Percentiles rank a stretch among this genome's conserved stretches.
Evolutionary conservation across 352 stramenopile species (phyloP).

Genomic region (Globisporangium cylindrosporum): DNA sequence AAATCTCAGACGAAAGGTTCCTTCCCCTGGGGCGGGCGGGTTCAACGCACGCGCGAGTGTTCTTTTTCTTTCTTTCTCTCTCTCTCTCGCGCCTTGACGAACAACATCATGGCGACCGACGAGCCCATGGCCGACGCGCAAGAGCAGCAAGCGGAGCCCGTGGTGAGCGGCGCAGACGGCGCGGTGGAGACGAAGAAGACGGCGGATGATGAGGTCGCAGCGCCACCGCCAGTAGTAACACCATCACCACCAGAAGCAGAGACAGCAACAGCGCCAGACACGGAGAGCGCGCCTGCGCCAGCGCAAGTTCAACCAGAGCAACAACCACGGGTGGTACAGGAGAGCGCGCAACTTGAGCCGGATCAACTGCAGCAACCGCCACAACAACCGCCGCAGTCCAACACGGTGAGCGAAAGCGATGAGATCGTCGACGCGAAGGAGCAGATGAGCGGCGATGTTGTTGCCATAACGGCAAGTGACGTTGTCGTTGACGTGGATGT

Average conservation of each 20-base stretch:
- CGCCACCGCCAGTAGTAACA: not conserved
- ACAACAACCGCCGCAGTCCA: not conserved
- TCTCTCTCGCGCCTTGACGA: not conserved
- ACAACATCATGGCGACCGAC: constrained; percentile 1
- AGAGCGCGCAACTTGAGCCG: not conserved
- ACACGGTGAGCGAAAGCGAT: constrained; percentile 2
- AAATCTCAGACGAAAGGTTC: constrained; percentile 6
- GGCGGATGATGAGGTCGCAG: not conserved
- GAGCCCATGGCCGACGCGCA: not conserved
- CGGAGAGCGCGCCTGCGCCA: not conserved
- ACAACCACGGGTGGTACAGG: not conserved
- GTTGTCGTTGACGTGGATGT: not conserved
- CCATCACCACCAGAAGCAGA: not conserved
- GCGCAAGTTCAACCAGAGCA: not conserved
- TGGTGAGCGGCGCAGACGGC: not conserved
- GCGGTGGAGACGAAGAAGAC: not conserved
- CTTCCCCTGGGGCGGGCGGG: not conserved
- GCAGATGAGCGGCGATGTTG: not conserved
- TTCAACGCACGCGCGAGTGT: not conserved
- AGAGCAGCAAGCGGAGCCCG: not conserved
- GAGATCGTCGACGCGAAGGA: not conserved
- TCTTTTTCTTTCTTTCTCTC: constrained; percentile 3
- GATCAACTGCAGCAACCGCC: not conserved
- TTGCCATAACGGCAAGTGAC: not conserved
- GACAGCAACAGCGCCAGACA: not conserved